These are phyloP conservation scores for Carex arenaria DNA, from an alignment of 202 grass and related monocot genomes.

Conservation along the genomic window DNA sequence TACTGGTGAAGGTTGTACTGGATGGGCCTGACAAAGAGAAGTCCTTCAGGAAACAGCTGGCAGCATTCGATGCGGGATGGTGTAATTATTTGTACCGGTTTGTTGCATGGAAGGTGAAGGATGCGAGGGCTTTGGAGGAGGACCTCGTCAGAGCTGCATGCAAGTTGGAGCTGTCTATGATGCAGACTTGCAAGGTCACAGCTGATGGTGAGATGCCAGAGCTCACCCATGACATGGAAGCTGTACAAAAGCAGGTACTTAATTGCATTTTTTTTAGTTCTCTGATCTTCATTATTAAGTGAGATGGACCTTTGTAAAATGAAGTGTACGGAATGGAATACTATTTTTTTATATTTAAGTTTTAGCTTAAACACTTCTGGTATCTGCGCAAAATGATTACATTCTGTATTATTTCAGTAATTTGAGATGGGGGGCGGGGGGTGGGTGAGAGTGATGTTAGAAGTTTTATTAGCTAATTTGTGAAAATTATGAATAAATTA, in stretches of 20 bases:
- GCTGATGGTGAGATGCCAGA: slow-evolving; percentile 36
- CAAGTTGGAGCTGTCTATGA: slow-evolving; percentile 92
- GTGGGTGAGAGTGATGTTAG: neutral
- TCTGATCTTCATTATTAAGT: slow-evolving; percentile 10
- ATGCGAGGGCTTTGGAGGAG: slow-evolving; percentile 84
- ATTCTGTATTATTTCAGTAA: neutral
- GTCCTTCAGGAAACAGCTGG: slow-evolving; percentile 52
- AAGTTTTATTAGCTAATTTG: neutral
- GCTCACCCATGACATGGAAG: slow-evolving; percentile 90
- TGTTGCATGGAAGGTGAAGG: slow-evolving; percentile 94
- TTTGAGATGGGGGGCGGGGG: no score
- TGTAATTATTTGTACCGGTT: slow-evolving; percentile 76
- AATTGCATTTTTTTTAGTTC: neutral
- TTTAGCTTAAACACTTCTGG: neutral
- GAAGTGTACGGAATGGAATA: neutral
- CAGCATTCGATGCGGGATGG: slow-evolving; percentile 74
- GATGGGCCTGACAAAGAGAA: slow-evolving; percentile 38
- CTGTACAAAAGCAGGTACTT: slow-evolving; percentile 82
- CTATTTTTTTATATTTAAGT: neutral
- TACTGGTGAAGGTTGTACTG: slow-evolving; percentile 47
- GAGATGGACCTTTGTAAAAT: neutral
- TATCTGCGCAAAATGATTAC: neutral
- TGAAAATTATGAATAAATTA: neutral
- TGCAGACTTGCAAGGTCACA: slow-evolving; percentile 84
- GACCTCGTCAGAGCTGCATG: slow-evolving; percentile 94